phyloP scores from a whole-genome alignment of 176 grass and related monocot species.

The Musa troglodytarum region DNA sequence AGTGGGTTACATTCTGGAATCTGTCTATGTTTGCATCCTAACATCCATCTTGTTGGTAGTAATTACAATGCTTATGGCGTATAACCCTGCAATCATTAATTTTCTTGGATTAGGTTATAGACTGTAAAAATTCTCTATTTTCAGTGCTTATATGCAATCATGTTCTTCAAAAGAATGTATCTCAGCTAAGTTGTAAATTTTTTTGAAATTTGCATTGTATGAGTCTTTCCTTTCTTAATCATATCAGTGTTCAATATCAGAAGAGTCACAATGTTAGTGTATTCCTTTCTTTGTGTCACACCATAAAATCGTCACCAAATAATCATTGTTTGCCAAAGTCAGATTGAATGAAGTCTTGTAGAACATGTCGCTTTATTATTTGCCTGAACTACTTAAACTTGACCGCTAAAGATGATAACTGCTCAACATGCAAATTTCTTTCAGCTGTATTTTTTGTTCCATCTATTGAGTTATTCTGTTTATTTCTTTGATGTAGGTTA shows the following conservation, averaged over 20 bases:
- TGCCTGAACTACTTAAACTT: background rate
- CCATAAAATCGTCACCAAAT: too few species aligned
- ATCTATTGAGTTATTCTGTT: background rate
- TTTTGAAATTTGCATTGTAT: background rate
- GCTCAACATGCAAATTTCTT: background rate
- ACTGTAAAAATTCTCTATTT: background rate
- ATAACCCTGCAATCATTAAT: background rate
- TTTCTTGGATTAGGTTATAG: background rate
- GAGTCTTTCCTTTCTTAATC: too few species aligned
- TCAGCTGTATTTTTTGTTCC: background rate
- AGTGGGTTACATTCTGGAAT: background rate
- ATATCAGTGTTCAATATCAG: too few species aligned
- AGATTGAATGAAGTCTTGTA: too few species aligned
- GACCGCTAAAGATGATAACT: background rate
- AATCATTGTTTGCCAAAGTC: too few species aligned
- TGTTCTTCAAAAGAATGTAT: background rate
- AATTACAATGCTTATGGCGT: background rate
- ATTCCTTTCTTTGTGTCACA: too few species aligned
- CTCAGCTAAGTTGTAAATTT: too few species aligned
- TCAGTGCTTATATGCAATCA: background rate
- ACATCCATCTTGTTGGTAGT: background rate
- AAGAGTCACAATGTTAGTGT: too few species aligned
- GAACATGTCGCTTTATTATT: slow-evolving; percentile 4
- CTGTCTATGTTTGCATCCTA: background rate
- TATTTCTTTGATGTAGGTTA: background rate